Conservation (phyloP, 2,329 filamentous ascomycete species). For the Talaromyces sp. region DNA sequence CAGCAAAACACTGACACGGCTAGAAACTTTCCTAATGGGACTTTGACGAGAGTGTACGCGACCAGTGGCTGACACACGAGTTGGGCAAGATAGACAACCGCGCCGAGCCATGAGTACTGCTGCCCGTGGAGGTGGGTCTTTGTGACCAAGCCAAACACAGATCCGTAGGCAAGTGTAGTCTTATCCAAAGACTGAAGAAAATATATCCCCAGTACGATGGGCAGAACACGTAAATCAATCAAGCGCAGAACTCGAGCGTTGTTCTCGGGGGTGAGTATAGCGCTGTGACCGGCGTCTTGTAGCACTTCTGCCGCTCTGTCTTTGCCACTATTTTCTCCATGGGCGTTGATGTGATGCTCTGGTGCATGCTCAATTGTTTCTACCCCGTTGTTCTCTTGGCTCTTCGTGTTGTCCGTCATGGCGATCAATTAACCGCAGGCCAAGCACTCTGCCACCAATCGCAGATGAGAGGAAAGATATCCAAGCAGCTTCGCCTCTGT, state of each 20-base stretch:
- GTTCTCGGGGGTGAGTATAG: slow-evolving; percentile 48
- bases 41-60: slow-evolving; percentile 53
- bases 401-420: not conserved
- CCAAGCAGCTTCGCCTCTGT: not conserved
- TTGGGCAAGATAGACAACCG: slow-evolving; percentile 51
- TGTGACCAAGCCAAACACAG: slow-evolving; percentile 58
- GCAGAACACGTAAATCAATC: slow-evolving; percentile 49
- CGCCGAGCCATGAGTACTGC: slow-evolving; percentile 50
- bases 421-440: not conserved
- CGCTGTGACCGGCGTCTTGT: slow-evolving; percentile 39
- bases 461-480: not conserved
- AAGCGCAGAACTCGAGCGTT: slow-evolving; percentile 47
- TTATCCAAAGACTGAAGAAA: slow-evolving; percentile 62
- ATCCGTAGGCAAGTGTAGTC: slow-evolving; percentile 56
- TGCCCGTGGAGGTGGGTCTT: slow-evolving; percentile 53
- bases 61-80: slow-evolving; percentile 50
- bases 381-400: not conserved
- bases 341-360: not conserved
- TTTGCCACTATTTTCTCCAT: slow-evolving; percentile 14
- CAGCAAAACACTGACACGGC: slow-evolving; percentile 48
- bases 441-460: not conserved
- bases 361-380: not conserved
- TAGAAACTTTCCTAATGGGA: slow-evolving; percentile 57
- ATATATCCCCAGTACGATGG: slow-evolving; percentile 56
- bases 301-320: slow-evolving; percentile 50